Evolutionary conservation across 257 asterid genomes (phyloP), one percentile per base, ranked within the genome.

Genomic region (Knoxia roxburghii): DNA sequence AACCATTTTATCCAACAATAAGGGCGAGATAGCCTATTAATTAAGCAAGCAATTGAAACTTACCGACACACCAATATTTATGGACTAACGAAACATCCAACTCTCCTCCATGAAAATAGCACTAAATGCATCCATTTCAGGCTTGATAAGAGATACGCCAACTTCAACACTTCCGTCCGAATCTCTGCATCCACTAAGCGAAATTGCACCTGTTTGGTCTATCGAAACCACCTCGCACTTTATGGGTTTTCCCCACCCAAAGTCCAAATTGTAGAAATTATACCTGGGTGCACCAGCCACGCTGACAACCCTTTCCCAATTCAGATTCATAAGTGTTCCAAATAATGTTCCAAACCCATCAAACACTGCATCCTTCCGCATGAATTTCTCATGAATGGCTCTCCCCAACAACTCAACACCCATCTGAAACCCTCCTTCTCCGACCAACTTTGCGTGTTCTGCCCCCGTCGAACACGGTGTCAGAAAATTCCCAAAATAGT

Each of bases 271-370:
- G 51, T 83, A 80, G 17, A 70, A 78, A 52, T 76, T 79, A 37
- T 70, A 76, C 21, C 69, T 73, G 2, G 84, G 77, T 1, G 88
- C 75, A 39, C 88, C 88, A 6, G 88, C 82, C 40, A 83, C 77
- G 2, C 62, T 39, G 3, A 71, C 6, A 2, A 49, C 0, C 41
- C 41, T 37, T 3, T 4, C 41, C 41, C 41, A 64, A 0, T 56
- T 27, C 18, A 51, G 11, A 9, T 8, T 52, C 27, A 9, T 21
- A 13, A 46, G 20, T 11, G 55, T 52, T 58, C 57, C 2, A 0
- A 73, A 64, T 79, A 79, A 73, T 9, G 49, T 65, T 37, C 69
- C 79, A 11, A 67, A 58, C 26, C 55, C 68, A 0, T 74, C 70
- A 26, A 82, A n/a, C 2, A 77, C 29, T 5, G 67, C 69, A 15